Percentiles rank a stretch among this genome's conserved stretches.
Conservation (phyloP, 768 basidiomycete genomes). For the Leccinum uliginosum region DNA sequence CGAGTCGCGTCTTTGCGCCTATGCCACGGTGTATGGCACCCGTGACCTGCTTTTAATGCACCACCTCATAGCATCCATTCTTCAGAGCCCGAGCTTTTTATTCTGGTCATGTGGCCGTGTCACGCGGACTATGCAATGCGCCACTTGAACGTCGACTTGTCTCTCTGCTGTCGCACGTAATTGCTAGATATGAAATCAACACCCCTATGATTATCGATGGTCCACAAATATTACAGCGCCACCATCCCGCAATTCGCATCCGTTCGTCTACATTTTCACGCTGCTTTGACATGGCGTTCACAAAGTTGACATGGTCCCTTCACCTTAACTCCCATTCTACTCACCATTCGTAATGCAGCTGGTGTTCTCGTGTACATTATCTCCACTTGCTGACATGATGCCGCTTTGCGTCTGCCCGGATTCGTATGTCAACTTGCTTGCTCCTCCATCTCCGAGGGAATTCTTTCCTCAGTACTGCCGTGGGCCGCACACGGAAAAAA, state of each 20-base stretch:
- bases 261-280: slow-evolving; percentile 12
- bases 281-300: not conserved
- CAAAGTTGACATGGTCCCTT: slow-evolving; percentile 3
- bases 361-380: slow-evolving; percentile 5
- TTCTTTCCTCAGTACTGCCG: not conserved
- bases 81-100: slow-evolving; percentile 3
- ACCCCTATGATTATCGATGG: slow-evolving; percentile 25
- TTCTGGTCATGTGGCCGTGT: slow-evolving; percentile 1
- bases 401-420: not conserved
- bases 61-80: slow-evolving; percentile 10
- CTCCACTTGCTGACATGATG: slow-evolving; percentile 1
- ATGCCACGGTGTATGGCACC: slow-evolving; percentile 5
- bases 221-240: not conserved
- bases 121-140: slow-evolving; percentile 9
- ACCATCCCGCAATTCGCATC: slow-evolving; percentile 4
- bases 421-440: not conserved
- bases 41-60: slow-evolving; percentile 11
- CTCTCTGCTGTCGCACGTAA: slow-evolving; percentile 14
- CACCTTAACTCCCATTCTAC: slow-evolving; percentile 4
- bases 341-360: slow-evolving; percentile 2
- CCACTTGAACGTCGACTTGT: slow-evolving; percentile 6
- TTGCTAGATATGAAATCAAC: slow-evolving; percentile 26
- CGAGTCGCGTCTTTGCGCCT: slow-evolving; percentile 4
- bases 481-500: slow-evolving; percentile 14
- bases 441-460: slow-evolving; percentile 23